Percentiles rank a stretch among this genome's conserved stretches.
phyloP scores from a whole-genome alignment of 2,329 filamentous ascomycete genomes.

The Curvularia sp. region DNA sequence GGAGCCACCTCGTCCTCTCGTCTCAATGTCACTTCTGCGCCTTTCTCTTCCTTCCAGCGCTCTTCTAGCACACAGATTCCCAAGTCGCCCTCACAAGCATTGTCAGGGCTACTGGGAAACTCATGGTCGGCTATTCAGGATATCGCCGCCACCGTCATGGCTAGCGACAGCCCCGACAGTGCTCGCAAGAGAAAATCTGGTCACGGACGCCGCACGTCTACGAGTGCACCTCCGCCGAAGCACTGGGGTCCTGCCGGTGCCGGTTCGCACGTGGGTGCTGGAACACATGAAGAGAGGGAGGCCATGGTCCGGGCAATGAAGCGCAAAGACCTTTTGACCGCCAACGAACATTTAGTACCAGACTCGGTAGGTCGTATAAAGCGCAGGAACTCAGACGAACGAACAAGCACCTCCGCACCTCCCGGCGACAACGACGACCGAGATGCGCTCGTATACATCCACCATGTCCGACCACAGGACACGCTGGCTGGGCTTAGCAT shows the following conservation, averaged over 20 bases:
- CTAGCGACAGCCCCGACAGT: constrained; percentile 45
- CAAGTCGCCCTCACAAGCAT: constrained; percentile 35
- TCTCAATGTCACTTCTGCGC: constrained; percentile 38
- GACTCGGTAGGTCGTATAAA: constrained; percentile 63
- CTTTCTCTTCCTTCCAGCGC: constrained; percentile 36
- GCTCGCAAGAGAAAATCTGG: constrained; percentile 41
- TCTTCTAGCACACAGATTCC: constrained; percentile 34
- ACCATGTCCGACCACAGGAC: constrained; percentile 81
- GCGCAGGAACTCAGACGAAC: constrained; percentile 72
- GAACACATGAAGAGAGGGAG: constrained; percentile 56
- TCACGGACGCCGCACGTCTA: constrained; percentile 42
- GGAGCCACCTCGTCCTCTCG: constrained; percentile 44
- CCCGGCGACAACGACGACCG: constrained; percentile 67
- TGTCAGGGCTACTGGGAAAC: constrained; percentile 57
- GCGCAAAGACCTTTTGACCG: constrained; percentile 57
- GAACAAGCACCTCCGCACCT: constrained; percentile 55
- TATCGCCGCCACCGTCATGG: constrained; percentile 58
- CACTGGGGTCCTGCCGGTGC: constrained; percentile 58
- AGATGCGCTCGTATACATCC: constrained; percentile 87
- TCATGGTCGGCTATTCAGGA: constrained; percentile 59
- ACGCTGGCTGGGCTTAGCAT: constrained; percentile 92
- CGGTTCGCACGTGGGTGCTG: constrained; percentile 52
- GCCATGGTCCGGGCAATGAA: constrained; percentile 59
- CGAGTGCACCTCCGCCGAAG: constrained; percentile 51
- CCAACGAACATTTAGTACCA: constrained; percentile 50